Percentiles rank a stretch among this genome's conserved stretches.
Conservation (phyloP, 2,329 filamentous ascomycete species). For the Trichoderma endophyticum region DNA sequence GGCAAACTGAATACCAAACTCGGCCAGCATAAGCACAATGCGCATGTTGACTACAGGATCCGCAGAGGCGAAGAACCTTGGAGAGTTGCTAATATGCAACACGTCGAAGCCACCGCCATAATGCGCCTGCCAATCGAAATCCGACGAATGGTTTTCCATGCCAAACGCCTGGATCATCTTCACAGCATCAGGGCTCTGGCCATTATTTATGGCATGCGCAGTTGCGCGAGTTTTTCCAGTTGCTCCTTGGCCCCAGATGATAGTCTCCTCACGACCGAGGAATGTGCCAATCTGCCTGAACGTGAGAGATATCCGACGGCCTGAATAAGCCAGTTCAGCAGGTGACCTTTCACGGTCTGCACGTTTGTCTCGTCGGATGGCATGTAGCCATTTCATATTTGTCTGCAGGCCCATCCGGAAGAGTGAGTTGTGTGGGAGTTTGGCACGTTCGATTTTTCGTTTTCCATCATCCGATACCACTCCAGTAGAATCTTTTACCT, state of each 20-base stretch:
- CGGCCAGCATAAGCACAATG: constrained; percentile 49
- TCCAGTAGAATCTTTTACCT: constrained; percentile 38
- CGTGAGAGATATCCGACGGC: constrained; percentile 84
- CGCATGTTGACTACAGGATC: constrained; percentile 49
- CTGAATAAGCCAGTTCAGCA: constrained; percentile 68
- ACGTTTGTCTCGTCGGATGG: constrained; percentile 86
- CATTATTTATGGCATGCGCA: constrained; percentile 66
- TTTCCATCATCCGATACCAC: constrained; percentile 29
- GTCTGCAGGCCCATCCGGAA: constrained; percentile 77
- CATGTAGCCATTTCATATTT: constrained; percentile 86
- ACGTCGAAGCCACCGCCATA: constrained; percentile 88
- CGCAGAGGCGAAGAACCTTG: constrained; percentile 49
- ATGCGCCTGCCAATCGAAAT: constrained; percentile 69
- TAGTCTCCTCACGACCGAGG: constrained; percentile 57
- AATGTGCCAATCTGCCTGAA: constrained; percentile 90
- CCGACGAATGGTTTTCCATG: constrained; percentile 70
- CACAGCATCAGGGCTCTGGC: constrained; percentile 62
- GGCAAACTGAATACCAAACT: constrained; percentile 46
- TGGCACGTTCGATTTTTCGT: constrained; percentile 63
- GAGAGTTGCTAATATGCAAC: constrained; percentile 58
- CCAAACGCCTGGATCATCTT: constrained; percentile 77
- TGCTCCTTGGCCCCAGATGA: constrained; percentile 92
- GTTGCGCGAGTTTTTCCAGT: constrained; percentile 59
- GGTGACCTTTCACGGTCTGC: constrained; percentile 61
- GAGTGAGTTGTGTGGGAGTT: constrained; percentile 83